Evolutionary conservation across 1,139 yeast species (phyloP).

Genomic region (Petasospora fabianii): DNA sequence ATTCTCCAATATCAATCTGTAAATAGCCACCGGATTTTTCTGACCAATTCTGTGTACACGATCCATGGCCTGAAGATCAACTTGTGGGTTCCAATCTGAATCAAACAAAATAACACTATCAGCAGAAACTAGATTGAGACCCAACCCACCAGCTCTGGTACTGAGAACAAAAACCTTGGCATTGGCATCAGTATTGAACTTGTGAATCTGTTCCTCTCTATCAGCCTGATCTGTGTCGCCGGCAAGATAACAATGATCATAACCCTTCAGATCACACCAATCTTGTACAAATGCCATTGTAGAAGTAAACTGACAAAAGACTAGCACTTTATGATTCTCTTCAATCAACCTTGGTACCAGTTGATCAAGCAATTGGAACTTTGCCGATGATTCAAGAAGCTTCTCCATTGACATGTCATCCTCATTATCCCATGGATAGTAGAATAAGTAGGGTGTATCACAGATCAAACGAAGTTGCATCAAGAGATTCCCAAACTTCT

Average conservation of each 20-base stretch:
- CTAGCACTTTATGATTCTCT: conserved; percentile 61
- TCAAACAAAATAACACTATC: conserved; percentile 89
- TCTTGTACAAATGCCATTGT: conserved; percentile 75
- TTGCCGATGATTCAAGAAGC: conserved; percentile 56
- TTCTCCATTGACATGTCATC: conserved; percentile 34
- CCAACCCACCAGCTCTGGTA: conserved; percentile 94
- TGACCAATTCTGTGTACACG: conserved; percentile 95
- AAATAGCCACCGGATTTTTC: conserved; percentile 73
- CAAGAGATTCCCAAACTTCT: conserved; percentile 58
- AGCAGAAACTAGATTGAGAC: conserved; percentile 80
- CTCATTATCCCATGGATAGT: conserved; percentile 64
- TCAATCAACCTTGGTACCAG: conserved; percentile 47
- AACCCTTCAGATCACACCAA: conserved; percentile 51
- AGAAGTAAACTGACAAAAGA: conserved; percentile 80
- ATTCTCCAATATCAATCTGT: conserved; percentile 68
- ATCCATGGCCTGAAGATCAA: conserved; percentile 94
- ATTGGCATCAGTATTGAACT: conserved; percentile 40
- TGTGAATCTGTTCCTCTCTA: conserved; percentile 59
- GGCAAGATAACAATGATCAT: conserved; percentile 63
- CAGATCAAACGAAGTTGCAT: conserved; percentile 86
- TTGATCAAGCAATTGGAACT: conserved; percentile 65
- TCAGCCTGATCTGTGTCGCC: conserved; percentile 67
- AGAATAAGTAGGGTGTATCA: conserved; percentile 79
- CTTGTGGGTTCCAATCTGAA: conserved; percentile 97
- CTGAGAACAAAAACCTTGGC: conserved; percentile 64